A percentile compares a stretch with the other conserved stretches of the same genome.
phyloP scores from a whole-genome alignment of 768 basidiomycete genomes.

The Tubosaeta sp. region DNA sequence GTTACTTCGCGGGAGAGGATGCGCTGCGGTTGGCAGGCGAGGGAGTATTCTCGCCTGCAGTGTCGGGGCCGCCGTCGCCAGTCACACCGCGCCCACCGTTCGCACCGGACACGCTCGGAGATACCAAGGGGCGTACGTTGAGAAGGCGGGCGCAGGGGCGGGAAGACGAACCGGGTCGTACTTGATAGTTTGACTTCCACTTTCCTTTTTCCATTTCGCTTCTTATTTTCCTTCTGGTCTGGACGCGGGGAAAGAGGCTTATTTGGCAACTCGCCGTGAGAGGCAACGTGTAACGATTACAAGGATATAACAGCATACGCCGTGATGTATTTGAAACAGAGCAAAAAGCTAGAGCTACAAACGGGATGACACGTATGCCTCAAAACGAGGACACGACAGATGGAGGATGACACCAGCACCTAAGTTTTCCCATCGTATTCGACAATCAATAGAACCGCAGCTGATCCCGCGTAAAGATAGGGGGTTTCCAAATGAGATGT shows the following conservation, averaged over 20 bases:
- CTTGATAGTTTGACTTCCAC: conserved; percentile 3
- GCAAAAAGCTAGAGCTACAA: conserved; percentile 25
- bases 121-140: conserved; percentile 12
- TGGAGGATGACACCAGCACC: not conserved
- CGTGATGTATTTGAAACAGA: conserved; percentile 6
- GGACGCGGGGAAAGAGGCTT: not conserved
- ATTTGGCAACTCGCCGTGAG: not conserved
- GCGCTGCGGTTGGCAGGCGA: conserved; percentile 58
- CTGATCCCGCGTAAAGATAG: conserved; percentile 86
- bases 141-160: conserved; percentile 17
- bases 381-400: not conserved
- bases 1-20: conserved; percentile 50
- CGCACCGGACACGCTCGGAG: not conserved
- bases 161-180: not conserved
- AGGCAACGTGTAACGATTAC: conserved; percentile 9
- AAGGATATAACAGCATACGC: conserved; percentile 13
- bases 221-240: not conserved
- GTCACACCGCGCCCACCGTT: conserved; percentile 38
- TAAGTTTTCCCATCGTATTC: not conserved
- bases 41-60: conserved; percentile 68
- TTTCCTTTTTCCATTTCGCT: not conserved
- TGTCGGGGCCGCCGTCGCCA: conserved; percentile 64
- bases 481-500: conserved; percentile 90
- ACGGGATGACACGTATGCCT: conserved; percentile 2
- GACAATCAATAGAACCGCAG: conserved; percentile 53